These are phyloP conservation scores for Neurospora hispaniola DNA, from an alignment of 495 filamentous ascomycete species.

Conservation along the genomic window DNA sequence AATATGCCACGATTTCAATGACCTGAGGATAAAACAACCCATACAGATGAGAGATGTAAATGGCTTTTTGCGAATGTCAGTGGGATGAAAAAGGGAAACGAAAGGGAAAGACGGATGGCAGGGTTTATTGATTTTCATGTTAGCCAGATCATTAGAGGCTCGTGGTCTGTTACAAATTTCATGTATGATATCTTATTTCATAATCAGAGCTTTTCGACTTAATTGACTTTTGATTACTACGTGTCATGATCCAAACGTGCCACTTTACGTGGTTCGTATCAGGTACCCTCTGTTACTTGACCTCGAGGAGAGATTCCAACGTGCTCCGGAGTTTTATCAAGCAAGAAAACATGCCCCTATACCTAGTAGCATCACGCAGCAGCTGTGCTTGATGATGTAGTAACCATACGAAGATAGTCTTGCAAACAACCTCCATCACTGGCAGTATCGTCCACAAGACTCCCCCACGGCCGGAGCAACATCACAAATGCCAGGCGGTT, in stretches of 20 bases:
- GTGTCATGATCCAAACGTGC: not conserved
- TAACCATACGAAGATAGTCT: not conserved
- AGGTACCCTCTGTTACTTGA: not conserved
- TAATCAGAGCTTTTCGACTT: not conserved
- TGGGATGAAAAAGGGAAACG: not conserved
- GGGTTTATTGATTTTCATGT: not conserved
- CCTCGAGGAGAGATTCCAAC: not conserved
- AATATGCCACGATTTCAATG: not conserved
- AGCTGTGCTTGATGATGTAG: not conserved
- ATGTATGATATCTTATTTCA: not conserved
- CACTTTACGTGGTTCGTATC: not conserved
- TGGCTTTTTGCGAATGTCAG: not conserved
- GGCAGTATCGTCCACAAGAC: not conserved
- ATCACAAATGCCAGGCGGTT: not conserved
- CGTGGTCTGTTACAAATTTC: not conserved
- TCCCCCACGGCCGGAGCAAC: not conserved
- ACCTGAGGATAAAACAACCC: not conserved
- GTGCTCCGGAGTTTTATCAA: not conserved
- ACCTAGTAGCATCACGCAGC: not conserved
- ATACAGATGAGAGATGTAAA: not conserved
- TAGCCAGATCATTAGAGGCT: not conserved
- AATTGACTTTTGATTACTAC: not conserved
- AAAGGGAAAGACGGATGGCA: not conserved
- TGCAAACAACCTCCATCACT: not conserved
- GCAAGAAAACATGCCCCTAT: not conserved